These are phyloP conservation scores for Begonia fuchsioides DNA, from an alignment of 306 rosid species.

Conservation along the genomic window DNA sequence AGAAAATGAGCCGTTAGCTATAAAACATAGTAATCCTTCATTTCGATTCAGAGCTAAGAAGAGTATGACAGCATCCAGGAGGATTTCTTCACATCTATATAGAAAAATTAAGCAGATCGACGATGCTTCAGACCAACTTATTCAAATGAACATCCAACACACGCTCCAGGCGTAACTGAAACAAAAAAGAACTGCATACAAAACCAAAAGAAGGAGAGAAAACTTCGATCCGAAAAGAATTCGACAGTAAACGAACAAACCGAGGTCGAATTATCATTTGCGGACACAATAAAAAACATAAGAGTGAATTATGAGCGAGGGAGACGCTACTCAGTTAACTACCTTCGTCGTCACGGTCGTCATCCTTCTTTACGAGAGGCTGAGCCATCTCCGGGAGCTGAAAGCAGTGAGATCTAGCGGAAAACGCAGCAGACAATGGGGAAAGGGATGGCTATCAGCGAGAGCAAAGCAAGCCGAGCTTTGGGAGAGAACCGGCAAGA, in stretches of 20 bases:
- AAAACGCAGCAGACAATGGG: neutral
- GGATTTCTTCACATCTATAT: no score
- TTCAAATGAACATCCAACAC: no score
- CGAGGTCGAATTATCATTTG: conserved; percentile 13
- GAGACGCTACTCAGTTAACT: neutral
- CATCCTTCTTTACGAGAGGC: conserved; percentile 15
- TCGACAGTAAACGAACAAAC: neutral
- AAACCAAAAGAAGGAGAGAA: neutral
- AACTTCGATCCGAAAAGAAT: no score
- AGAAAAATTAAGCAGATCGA: no score
- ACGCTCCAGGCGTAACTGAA: no score
- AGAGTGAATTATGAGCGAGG: neutral
- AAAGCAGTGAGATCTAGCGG: no score
- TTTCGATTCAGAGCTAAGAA: conserved; percentile 8
- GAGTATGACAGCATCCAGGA: conserved; percentile 2
- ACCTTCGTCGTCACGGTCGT: conserved; percentile 63
- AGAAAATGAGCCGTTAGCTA: neutral
- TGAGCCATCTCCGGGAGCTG: conserved; percentile 9
- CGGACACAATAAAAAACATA: neutral
- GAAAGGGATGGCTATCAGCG: neutral
- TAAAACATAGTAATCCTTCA: conserved; percentile 7
- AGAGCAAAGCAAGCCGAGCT: no score
- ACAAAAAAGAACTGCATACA: conserved; percentile 1
- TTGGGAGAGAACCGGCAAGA: neutral
- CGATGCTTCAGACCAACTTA: no score